phyloP scores from a whole-genome alignment of 495 filamentous ascomycete genomes.

The Parathielavia appendiculata region DNA sequence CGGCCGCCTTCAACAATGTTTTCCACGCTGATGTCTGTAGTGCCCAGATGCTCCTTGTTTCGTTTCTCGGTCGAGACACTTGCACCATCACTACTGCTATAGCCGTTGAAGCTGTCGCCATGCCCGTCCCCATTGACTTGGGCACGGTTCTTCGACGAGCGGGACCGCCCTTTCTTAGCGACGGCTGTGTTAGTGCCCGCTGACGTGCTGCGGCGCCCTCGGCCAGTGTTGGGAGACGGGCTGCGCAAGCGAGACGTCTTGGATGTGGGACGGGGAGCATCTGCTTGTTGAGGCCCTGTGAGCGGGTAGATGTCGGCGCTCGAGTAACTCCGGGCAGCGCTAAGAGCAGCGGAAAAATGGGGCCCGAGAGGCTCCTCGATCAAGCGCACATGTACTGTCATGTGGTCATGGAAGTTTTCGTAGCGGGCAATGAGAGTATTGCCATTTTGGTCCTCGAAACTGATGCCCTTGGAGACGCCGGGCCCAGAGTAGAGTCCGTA shows the following conservation, averaged over 20 bases:
- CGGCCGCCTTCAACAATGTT: slow-evolving; percentile 97
- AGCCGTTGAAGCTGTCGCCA: slow-evolving; percentile 61
- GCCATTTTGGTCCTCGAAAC: slow-evolving; percentile 83
- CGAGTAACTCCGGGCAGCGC: slow-evolving; percentile 27
- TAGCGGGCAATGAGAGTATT: slow-evolving; percentile 89
- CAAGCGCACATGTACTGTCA: slow-evolving; percentile 84
- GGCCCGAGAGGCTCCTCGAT: slow-evolving; percentile 57
- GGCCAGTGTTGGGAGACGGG: slow-evolving; percentile 67
- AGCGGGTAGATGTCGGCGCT: slow-evolving; percentile 34
- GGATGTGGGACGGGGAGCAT: slow-evolving; percentile 59
- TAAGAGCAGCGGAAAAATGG: slow-evolving; percentile 35
- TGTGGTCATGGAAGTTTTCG: slow-evolving; percentile 86
- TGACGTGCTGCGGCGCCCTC: slow-evolving; percentile 74
- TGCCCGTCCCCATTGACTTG: slow-evolving; percentile 60
- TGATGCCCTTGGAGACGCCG: slow-evolving; percentile 63
- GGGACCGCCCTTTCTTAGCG: slow-evolving; percentile 60
- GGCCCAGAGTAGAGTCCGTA: slow-evolving; percentile 79
- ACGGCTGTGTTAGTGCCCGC: slow-evolving; percentile 47
- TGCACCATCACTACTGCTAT: slow-evolving; percentile 77
- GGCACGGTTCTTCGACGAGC: slow-evolving; percentile 64
- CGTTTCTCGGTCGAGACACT: slow-evolving; percentile 68
- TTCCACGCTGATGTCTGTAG: slow-evolving; percentile 92
- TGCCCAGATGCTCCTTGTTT: slow-evolving; percentile 76
- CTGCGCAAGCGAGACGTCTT: slow-evolving; percentile 69
- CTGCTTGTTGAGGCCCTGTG: slow-evolving; percentile 48